Conservation (phyloP, 768 basidiomycete species). For the Lactifluus piperatus region DNA sequence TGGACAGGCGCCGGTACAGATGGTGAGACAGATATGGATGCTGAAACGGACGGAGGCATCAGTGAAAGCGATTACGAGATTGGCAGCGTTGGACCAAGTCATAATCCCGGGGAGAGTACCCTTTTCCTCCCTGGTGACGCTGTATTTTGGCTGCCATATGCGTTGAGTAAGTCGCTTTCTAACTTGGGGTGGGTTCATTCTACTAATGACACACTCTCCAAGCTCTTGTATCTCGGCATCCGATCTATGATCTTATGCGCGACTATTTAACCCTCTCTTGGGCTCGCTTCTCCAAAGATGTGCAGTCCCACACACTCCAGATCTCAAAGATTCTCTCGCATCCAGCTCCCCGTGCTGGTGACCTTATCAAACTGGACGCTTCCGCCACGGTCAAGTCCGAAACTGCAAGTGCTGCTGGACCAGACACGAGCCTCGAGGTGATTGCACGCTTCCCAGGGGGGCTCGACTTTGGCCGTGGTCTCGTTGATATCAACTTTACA, state of each 20-base stretch:
- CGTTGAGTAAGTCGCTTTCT: constrained; percentile 53
- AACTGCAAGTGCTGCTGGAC: constrained; percentile 23
- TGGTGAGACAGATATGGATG: constrained; percentile 65
- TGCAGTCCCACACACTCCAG: constrained; percentile 85
- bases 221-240: constrained; percentile 86
- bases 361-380: constrained; percentile 78
- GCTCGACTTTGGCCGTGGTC: constrained; percentile 82
- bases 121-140: constrained; percentile 83
- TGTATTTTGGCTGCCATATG: constrained; percentile 93
- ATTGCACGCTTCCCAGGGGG: constrained; percentile 90
- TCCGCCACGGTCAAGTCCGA: constrained; percentile 49
- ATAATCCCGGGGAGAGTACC: constrained; percentile 81
- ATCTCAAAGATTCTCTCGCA: constrained; percentile 83
- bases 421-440: constrained; percentile 60
- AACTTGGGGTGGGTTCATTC: constrained; percentile 5
- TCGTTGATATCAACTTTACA: constrained; percentile 91
- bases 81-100: constrained; percentile 63
- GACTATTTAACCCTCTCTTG: constrained; percentile 94
- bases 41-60: constrained; percentile 59
- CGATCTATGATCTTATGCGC: constrained; percentile 91
- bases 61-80: constrained; percentile 86
- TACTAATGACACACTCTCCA: neutral
- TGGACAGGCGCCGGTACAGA: constrained; percentile 54
- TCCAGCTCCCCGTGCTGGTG: constrained; percentile 81
- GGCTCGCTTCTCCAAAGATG: constrained; percentile 91